These are phyloP conservation scores for Cochlearia excelsa DNA, from an alignment of 345 rosid species.

Conservation along the genomic window DNA sequence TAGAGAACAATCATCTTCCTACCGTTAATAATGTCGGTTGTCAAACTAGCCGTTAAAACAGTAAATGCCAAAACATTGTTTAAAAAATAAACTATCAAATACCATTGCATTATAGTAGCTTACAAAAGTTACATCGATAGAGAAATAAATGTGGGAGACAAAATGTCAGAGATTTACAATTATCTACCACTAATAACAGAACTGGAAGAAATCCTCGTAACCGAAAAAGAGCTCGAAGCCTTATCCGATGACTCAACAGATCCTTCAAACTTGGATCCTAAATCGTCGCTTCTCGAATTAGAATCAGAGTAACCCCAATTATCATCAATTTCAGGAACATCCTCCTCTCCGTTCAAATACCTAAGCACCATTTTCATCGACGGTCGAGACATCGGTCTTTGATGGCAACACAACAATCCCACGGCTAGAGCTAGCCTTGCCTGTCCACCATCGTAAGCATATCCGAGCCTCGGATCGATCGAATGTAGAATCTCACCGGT, in stretches of 20 bases:
- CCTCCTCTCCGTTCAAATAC: slow-evolving; percentile 53
- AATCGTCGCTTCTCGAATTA: slow-evolving; percentile 9
- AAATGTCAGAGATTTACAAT: background rate
- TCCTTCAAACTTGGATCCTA: slow-evolving; percentile 26
- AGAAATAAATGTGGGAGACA: no score
- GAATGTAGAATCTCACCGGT: slow-evolving; percentile 38
- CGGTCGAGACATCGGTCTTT: slow-evolving; percentile 43
- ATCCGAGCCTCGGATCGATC: slow-evolving; percentile 47
- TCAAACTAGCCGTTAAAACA: no score
- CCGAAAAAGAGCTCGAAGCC: slow-evolving; percentile 33
- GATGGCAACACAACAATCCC: slow-evolving; percentile 60
- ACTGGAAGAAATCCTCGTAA: slow-evolving; percentile 31
- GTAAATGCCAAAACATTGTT: no score
- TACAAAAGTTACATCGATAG: no score
- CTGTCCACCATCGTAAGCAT: slow-evolving; percentile 36
- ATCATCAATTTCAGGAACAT: slow-evolving; percentile 35
- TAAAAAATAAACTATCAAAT: no score
- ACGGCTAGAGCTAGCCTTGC: slow-evolving; percentile 47
- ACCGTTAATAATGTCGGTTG: no score
- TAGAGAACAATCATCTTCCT: no score
- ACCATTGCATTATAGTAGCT: no score
- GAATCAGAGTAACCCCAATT: slow-evolving; percentile 30
- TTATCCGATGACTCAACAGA: slow-evolving; percentile 28
- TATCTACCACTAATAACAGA: slow-evolving; percentile 47
- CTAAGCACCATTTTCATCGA: slow-evolving; percentile 52